Evolutionary conservation across 1,139 yeast species (phyloP).

Genomic region (Yamadazyma siamensis): DNA sequence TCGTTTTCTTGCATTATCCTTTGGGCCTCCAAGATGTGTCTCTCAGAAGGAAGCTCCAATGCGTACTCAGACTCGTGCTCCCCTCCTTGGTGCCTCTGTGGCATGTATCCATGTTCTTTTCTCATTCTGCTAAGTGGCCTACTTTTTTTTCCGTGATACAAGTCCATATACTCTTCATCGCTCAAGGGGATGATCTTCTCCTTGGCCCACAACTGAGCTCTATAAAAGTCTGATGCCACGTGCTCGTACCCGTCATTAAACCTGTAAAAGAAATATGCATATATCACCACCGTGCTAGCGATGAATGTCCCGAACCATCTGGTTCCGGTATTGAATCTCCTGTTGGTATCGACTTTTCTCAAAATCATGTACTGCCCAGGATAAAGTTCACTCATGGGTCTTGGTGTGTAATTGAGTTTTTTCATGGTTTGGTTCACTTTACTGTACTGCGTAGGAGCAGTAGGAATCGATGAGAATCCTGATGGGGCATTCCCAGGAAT

Average conservation of each 20-base stretch:
- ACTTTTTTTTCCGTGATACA: constrained; percentile 48
- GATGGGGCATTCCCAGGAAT: constrained; percentile 52
- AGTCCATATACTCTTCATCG: constrained; percentile 62
- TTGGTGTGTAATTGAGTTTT: constrained; percentile 69
- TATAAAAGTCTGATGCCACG: constrained; percentile 64
- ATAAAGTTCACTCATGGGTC: constrained; percentile 70
- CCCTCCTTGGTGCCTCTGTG: too few species aligned
- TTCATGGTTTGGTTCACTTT: constrained; percentile 73
- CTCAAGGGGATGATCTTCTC: constrained; percentile 52
- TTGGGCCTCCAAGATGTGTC: constrained; percentile 75
- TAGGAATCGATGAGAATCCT: constrained; percentile 62
- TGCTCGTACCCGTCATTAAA: constrained; percentile 87
- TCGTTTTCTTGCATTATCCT: constrained; percentile 67
- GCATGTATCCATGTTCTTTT: too few species aligned
- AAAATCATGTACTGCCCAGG: constrained; percentile 80
- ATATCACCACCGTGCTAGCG: constrained; percentile 45
- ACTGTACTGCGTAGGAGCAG: constrained; percentile 65
- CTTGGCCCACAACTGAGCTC: constrained; percentile 55
- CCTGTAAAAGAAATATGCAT: constrained; percentile 68
- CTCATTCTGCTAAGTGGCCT: too few species aligned
- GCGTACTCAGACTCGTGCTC: constrained; percentile 50
- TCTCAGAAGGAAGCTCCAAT: constrained; percentile 66
- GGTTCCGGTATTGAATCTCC: constrained; percentile 55
- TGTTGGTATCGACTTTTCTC: constrained; percentile 54
- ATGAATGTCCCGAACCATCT: constrained; percentile 48